Conservation (phyloP, 2,329 filamentous ascomycete genomes). For the Phoma sp. region DNA sequence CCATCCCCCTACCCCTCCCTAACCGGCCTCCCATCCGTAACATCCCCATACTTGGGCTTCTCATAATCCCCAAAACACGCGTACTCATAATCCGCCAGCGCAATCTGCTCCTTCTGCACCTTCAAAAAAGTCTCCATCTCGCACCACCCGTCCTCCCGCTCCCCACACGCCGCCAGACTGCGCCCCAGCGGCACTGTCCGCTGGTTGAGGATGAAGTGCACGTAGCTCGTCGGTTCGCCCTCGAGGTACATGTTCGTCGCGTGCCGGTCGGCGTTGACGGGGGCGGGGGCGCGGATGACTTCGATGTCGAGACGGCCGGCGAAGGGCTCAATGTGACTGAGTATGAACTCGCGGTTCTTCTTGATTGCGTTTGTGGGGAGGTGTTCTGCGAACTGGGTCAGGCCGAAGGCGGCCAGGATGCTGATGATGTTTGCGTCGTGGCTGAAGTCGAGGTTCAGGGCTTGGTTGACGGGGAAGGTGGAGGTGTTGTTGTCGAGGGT, state of each 20-base stretch:
- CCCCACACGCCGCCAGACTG: slow-evolving; percentile 70
- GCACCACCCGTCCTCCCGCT: slow-evolving; percentile 77
- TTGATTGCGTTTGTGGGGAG: slow-evolving; percentile 64
- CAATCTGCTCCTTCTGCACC: slow-evolving; percentile 65
- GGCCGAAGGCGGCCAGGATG: slow-evolving; percentile 74
- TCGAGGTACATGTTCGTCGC: slow-evolving; percentile 55
- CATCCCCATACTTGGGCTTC: slow-evolving; percentile 55
- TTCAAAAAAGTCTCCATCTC: slow-evolving; percentile 72
- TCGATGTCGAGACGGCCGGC: slow-evolving; percentile 77
- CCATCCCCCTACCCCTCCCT: slow-evolving; percentile 10
- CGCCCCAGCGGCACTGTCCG: slow-evolving; percentile 72
- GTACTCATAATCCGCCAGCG: slow-evolving; percentile 66
- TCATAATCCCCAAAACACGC: slow-evolving; percentile 69
- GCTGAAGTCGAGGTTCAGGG: slow-evolving; percentile 77
- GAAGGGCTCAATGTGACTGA: slow-evolving; percentile 74
- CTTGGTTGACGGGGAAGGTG: slow-evolving; percentile 77
- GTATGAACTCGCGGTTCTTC: slow-evolving; percentile 65
- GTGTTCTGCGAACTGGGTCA: slow-evolving; percentile 69
- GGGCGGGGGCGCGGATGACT: slow-evolving; percentile 70
- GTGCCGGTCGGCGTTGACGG: slow-evolving; percentile 54
- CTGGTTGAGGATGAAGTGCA: slow-evolving; percentile 78
- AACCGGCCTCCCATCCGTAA: slow-evolving; percentile 59
- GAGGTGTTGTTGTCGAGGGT: slow-evolving; percentile 70
- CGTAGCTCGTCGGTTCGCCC: slow-evolving; percentile 67
- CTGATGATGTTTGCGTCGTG: slow-evolving; percentile 78